Evolutionary conservation across 1,284 basidiomycete genomes (phyloP), one percentile per base, ranked within the genome.

Genomic region (Ganoderma sinense): DNA sequence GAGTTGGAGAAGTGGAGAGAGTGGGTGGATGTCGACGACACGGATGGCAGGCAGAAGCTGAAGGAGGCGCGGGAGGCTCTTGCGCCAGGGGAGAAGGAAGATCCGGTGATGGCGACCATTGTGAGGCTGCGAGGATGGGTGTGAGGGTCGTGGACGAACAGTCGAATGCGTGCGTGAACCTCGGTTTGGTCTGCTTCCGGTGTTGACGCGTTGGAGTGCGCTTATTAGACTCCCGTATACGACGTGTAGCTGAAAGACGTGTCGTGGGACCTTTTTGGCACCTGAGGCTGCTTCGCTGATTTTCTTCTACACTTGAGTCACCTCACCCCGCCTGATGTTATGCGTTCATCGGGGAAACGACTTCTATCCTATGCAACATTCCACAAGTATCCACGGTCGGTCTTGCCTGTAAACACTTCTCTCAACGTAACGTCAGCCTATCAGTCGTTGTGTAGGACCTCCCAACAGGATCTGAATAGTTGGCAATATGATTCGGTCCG

Each of bases 1-100:
- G 90, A 90, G 43, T 81, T 97, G 45, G 91, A 92, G 71, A 84
- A 83, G 74, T 97, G 94, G 95, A 90, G 87, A 77, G 87, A 88
- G 67, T 89, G 84, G 67, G 84, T 87, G 20, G 88, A 87, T 60
- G 78, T 92, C 80, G 86, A 87, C 45, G 88, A 91, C 60, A 88
- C 88, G 36, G 88, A 86, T 48, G 86, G 88, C 10, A 83, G 79
- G 71, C 82, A 79, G 70, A 80, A 77, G 74, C 74, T 78, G 36
- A 82, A 83, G 59, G 80, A 78, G 48, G 81, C 64, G 33, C 41
- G 66, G 14, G 73, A 74, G 43, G 45, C 51, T 1, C 60, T 67
- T 14, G 66, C 59, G 14, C 14, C 66, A 1, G 73, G 67, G 6
- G 73, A 71, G 62, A 71, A 64, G 55, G 74, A 75, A 41, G 72